Conservation (phyloP, 805 yeast genomes). For the Zygosaccharomyces siamensis region DNA sequence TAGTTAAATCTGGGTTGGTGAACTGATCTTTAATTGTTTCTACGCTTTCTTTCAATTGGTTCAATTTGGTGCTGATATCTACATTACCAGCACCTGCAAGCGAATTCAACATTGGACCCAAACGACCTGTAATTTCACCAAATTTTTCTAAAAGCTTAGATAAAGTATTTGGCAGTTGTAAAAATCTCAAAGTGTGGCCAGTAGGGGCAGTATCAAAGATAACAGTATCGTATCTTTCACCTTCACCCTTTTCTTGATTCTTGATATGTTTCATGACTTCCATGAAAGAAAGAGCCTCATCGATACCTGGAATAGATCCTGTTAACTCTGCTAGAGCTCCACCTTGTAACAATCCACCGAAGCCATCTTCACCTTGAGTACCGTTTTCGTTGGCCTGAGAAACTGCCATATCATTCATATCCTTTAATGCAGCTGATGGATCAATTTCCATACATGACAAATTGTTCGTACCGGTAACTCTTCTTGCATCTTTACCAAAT, state of each 20-base stretch:
- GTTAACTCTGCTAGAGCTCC: slow-evolving; percentile 69
- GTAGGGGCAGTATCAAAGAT: slow-evolving; percentile 99
- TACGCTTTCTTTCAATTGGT: slow-evolving; percentile 74
- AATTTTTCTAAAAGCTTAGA: slow-evolving; percentile 84
- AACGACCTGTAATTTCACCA: slow-evolving; percentile 74
- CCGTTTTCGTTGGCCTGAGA: slow-evolving; percentile 35
- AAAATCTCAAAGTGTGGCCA: slow-evolving; percentile 92
- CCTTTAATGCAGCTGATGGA: slow-evolving; percentile 89
- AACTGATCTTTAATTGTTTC: slow-evolving; percentile 89
- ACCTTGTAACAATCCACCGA: slow-evolving; percentile 33
- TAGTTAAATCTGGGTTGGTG: slow-evolving; percentile 92
- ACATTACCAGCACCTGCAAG: slow-evolving; percentile 64
- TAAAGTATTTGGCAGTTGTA: slow-evolving; percentile 89
- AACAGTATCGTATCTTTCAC: slow-evolving; percentile 68
- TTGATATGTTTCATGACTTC: slow-evolving; percentile 96
- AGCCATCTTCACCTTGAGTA: slow-evolving; percentile 40
- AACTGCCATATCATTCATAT: slow-evolving; percentile 55
- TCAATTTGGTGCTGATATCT: slow-evolving; percentile 54
- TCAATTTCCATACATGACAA: slow-evolving; percentile 98
- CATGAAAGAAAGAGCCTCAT: slow-evolving; percentile 96
- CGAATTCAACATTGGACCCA: slow-evolving; percentile 85
- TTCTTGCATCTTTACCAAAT: slow-evolving; percentile 93
- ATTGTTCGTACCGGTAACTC: slow-evolving; percentile 83
- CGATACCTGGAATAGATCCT: slow-evolving; percentile 95
- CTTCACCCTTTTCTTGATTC: slow-evolving; percentile 48